Conservation (phyloP, 2,329 filamentous ascomycete genomes). For the Cryphonectria japonica region DNA sequence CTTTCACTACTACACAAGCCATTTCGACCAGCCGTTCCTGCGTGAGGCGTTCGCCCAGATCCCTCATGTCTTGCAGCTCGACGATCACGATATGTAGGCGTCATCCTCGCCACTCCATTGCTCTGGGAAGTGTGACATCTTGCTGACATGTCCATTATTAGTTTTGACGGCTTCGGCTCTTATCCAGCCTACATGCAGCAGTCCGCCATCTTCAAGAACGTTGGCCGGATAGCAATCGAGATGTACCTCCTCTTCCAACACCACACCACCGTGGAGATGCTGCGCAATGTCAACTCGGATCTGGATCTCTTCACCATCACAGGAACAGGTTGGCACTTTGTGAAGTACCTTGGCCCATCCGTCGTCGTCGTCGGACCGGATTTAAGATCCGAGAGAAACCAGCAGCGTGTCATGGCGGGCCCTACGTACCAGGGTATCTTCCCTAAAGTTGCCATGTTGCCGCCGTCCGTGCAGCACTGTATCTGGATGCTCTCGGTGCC, state of each 20-base stretch:
- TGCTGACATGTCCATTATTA: constrained; percentile 41
- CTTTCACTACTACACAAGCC: constrained; percentile 98
- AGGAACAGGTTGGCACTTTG: constrained; percentile 97
- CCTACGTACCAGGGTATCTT: constrained; percentile 97
- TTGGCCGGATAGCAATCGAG: constrained; percentile 90
- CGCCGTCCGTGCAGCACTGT: constrained; percentile 93
- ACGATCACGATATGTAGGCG: constrained; percentile 97
- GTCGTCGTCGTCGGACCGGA: constrained; percentile 90
- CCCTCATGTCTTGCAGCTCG: constrained; percentile 87
- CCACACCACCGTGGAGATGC: constrained; percentile 91
- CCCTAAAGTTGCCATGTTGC: constrained; percentile 89
- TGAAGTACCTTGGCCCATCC: constrained; percentile 92
- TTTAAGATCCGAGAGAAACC: constrained; percentile 87
- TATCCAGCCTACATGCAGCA: constrained; percentile 99
- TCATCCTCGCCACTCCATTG: constrained; percentile 84
- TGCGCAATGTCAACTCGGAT: constrained; percentile 86
- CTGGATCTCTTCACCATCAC: constrained; percentile 95
- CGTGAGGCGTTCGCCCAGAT: constrained; percentile 97
- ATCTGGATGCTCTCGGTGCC: constrained; percentile 95
- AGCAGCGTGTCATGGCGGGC: constrained; percentile 89
- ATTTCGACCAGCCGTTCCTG: constrained; percentile 95
- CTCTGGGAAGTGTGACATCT: constrained; percentile 42
- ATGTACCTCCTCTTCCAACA: constrained; percentile 99
- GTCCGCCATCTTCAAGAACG: constrained; percentile 97
- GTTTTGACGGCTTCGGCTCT: constrained; percentile 95